Percentiles rank a stretch among this genome's conserved stretches.
Evolutionary conservation across 1,139 yeast genomes (phyloP).

Genomic region (Saccharomyces hybrid): DNA sequence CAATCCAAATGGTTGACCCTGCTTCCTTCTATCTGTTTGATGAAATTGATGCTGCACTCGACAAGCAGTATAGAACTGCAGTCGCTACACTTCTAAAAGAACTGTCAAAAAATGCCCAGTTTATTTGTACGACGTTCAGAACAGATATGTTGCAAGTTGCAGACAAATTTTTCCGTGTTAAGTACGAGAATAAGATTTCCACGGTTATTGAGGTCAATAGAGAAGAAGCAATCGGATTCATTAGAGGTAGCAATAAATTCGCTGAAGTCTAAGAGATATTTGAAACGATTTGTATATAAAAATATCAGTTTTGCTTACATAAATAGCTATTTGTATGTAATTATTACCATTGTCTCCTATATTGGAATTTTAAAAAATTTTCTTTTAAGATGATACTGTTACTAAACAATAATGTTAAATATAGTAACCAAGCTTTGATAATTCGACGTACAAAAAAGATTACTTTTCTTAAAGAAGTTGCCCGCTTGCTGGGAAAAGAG

Average conservation of each 20-base stretch:
- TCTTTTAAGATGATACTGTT: neutral
- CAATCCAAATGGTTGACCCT: slow-evolving; percentile 91
- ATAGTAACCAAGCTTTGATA: no score
- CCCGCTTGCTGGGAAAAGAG: neutral
- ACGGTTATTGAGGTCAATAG: slow-evolving; percentile 62
- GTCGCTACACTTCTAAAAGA: slow-evolving; percentile 72
- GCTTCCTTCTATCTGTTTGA: slow-evolving; percentile 95
- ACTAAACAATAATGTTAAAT: neutral
- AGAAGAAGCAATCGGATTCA: slow-evolving; percentile 71
- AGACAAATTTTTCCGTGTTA: slow-evolving; percentile 80
- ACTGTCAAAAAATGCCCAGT: slow-evolving; percentile 66
- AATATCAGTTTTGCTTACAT: neutral
- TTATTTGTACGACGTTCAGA: slow-evolving; percentile 92
- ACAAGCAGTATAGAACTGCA: slow-evolving; percentile 83
- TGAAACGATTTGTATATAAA: neutral
- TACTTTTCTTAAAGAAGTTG: neutral
- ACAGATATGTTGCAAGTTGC: slow-evolving; percentile 89
- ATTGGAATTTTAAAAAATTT: neutral
- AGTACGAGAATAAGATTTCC: slow-evolving; percentile 77
- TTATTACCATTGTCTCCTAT: neutral
- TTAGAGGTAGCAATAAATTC: slow-evolving; percentile 46
- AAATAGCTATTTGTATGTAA: neutral
- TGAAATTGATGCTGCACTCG: slow-evolving; percentile 93
- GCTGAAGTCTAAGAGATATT: slow-evolving; percentile 15
- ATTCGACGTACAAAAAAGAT: neutral